These are phyloP conservation scores for Botryotinia globosa DNA, from an alignment of 2,329 filamentous ascomycete species.

Conservation along the genomic window DNA sequence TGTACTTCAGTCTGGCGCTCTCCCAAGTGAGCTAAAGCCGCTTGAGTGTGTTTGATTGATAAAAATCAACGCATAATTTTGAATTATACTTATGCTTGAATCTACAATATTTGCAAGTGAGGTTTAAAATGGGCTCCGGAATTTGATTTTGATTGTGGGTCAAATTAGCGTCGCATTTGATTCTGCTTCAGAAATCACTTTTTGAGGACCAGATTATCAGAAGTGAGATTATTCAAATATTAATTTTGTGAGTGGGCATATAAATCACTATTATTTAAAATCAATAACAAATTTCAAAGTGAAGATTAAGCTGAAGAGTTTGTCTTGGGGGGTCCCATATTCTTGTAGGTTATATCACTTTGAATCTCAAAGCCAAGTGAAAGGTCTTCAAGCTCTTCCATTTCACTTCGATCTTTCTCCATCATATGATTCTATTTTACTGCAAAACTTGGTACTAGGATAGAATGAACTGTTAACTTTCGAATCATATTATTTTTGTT, in stretches of 20 bases:
- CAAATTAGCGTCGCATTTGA: neutral
- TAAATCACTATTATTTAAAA: neutral
- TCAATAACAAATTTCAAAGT: no score
- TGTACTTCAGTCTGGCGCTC: constrained; percentile 19
- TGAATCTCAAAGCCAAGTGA: neutral
- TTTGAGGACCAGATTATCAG: neutral
- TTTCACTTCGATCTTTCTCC: neutral
- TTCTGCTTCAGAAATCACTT: neutral
- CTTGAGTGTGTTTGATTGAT: constrained; percentile 8
- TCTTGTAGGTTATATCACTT: neutral
- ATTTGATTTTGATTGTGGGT: neutral
- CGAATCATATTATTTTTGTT: neutral
- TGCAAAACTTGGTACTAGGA: neutral
- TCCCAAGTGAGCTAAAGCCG: constrained; percentile 20
- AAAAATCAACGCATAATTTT: no score
- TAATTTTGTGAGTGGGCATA: neutral
- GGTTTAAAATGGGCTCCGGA: neutral
- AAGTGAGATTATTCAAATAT: neutral
- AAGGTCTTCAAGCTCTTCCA: neutral
- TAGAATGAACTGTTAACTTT: neutral
- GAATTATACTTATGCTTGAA: no score
- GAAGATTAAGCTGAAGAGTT: neutral
- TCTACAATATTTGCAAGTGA: no score
- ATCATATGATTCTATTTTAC: accelerated
- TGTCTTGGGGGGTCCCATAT: neutral